Evolutionary conservation across 495 filamentous ascomycete species (phyloP).

Genomic region (Aspergillus conjunctus): DNA sequence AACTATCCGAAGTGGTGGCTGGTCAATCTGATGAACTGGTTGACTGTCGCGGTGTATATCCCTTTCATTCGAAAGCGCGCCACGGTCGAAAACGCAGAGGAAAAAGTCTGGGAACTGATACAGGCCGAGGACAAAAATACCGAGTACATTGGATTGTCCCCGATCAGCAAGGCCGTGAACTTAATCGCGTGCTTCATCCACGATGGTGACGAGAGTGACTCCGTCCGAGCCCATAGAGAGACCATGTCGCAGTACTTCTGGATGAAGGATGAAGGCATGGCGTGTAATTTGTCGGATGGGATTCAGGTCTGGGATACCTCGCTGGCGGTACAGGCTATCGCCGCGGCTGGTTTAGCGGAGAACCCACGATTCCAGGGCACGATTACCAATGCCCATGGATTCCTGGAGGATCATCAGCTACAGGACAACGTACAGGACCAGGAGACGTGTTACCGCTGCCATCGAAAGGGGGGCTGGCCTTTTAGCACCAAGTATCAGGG

Average conservation of each 20-base stretch:
- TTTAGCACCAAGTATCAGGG: slow-evolving; percentile 12
- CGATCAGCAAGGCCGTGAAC: slow-evolving; percentile 5
- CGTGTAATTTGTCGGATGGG: slow-evolving; percentile 3
- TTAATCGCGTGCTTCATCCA: background rate
- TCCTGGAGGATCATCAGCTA: slow-evolving; percentile 1
- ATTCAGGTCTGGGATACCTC: slow-evolving; percentile 16
- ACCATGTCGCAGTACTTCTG: slow-evolving; percentile 4
- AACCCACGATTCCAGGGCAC: background rate
- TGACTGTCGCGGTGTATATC: background rate
- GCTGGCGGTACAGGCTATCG: slow-evolving; percentile 8
- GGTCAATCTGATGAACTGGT: background rate
- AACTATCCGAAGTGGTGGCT: slow-evolving; percentile 5
- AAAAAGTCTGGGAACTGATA: background rate
- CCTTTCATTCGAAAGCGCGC: background rate
- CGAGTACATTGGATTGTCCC: background rate
- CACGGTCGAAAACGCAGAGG: background rate
- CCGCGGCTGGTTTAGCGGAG: slow-evolving; percentile 2
- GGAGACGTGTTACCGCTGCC: slow-evolving; percentile 8
- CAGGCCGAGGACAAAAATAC: slow-evolving; percentile 8
- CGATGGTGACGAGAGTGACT: background rate
- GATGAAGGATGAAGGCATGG: slow-evolving; percentile 9
- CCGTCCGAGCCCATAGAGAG: background rate
- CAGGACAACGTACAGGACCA: slow-evolving; percentile 3
- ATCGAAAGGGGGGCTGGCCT: slow-evolving; percentile 8
- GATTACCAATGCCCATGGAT: background rate